Conservation (phyloP, 2,329 filamentous ascomycete species). For the Fusarium sp. region DNA sequence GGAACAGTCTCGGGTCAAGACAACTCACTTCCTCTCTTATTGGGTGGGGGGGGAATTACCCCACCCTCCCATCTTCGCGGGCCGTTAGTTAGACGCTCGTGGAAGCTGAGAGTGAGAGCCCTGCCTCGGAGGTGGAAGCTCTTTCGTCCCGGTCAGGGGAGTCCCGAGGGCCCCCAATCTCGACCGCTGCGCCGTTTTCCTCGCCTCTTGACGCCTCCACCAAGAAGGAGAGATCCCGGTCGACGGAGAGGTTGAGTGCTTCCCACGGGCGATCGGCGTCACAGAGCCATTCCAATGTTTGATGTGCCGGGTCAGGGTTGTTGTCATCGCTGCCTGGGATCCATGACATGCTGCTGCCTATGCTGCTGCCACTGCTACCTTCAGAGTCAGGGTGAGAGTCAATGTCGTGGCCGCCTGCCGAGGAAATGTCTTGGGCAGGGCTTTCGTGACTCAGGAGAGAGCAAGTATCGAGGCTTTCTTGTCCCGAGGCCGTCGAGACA, state of each 20-base stretch:
- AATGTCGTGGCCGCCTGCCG: neutral
- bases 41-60: neutral
- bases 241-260: neutral
- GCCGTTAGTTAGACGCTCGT: neutral
- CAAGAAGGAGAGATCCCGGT: neutral
- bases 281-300: slow-evolving; percentile 14
- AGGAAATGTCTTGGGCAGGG: neutral
- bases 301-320: neutral
- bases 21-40: neutral
- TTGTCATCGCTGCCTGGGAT: neutral
- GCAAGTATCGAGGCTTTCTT: neutral
- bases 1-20: neutral
- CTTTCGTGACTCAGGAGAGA: neutral
- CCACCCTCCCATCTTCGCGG: neutral
- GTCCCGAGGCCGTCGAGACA: neutral
- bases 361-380: neutral
- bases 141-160: neutral
- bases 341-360: neutral
- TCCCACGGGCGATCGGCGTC: slow-evolving; percentile 23
- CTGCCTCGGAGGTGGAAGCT: neutral
- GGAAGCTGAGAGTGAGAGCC: neutral
- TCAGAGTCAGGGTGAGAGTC: neutral
- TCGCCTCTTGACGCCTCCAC: neutral
- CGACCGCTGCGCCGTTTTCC: neutral
- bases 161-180: neutral